Conservation (phyloP, 257 asterid genomes). For the Parsonsia alboflavescens region DNA sequence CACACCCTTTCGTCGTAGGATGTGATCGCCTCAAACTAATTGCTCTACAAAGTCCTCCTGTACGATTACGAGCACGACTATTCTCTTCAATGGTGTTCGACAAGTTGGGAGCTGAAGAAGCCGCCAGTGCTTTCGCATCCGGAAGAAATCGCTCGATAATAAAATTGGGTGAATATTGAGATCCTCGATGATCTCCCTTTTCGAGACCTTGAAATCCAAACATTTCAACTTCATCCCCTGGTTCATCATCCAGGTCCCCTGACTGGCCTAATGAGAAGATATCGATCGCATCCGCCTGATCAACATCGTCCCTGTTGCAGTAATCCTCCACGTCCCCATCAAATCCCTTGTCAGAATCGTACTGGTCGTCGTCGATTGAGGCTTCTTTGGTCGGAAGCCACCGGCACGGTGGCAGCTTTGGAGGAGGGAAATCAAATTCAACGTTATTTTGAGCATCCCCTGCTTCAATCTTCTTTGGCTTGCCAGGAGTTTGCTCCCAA, state of each 20-base stretch:
- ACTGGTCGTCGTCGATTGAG: neutral
- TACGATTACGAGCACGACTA: neutral
- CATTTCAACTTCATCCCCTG: conserved; percentile 15
- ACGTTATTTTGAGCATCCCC: neutral
- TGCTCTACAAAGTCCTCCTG: conserved; percentile 28
- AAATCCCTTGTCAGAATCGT: conserved; percentile 16
- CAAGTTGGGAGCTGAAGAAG: conserved; percentile 30
- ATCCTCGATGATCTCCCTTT: neutral
- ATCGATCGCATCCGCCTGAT: conserved; percentile 44
- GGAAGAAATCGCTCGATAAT: conserved; percentile 69
- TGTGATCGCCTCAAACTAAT: conserved; percentile 30
- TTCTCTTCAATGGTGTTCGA: conserved; percentile 14
- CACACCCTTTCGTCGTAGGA: conserved; percentile 49
- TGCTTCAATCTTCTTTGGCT: conserved; percentile 42
- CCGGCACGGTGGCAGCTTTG: conserved; percentile 51
- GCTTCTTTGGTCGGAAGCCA: conserved; percentile 28
- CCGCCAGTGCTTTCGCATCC: conserved; percentile 78
- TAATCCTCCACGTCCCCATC: conserved; percentile 23
- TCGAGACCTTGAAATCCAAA: neutral
- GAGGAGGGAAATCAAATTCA: conserved; percentile 29
- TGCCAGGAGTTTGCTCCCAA: conserved; percentile 72
- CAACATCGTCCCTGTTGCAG: conserved; percentile 12
- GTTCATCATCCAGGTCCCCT: conserved; percentile 16
- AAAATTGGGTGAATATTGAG: conserved; percentile 37
- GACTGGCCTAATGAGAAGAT: conserved; percentile 63